phyloP scores from a whole-genome alignment of 805 yeast genomes.

The Cyberlindnera galapagoensis region DNA sequence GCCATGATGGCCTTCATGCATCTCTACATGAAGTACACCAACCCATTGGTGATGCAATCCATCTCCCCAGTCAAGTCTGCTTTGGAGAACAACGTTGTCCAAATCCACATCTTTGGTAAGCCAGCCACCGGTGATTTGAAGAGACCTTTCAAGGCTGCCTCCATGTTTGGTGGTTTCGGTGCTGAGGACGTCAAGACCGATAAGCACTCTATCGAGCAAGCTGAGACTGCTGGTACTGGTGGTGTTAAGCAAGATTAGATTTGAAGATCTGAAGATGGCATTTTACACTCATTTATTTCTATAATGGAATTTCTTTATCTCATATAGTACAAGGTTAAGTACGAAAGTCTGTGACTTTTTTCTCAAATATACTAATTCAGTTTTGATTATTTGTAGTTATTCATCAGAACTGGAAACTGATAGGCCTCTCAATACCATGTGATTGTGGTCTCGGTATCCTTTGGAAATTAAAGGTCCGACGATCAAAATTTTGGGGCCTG shows the following conservation, averaged over 20 bases:
- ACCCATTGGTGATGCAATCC: constrained; percentile 93
- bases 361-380: too few species aligned
- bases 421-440: too few species aligned
- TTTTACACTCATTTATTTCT: too few species aligned
- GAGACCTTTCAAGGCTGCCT: constrained; percentile 92
- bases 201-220: constrained; percentile 77
- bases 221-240: constrained; percentile 80
- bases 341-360: too few species aligned
- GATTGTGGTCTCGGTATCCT: too few species aligned
- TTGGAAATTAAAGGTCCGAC: too few species aligned
- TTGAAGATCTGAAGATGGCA: too few species aligned
- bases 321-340: too few species aligned
- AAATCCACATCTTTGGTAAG: constrained; percentile 80
- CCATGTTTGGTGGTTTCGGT: constrained; percentile 58
- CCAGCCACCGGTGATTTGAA: constrained; percentile 85
- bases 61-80: constrained; percentile 87
- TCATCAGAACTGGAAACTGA: too few species aligned
- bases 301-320: too few species aligned
- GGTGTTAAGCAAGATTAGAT: constrained; percentile 53
- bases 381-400: too few species aligned
- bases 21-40: constrained; percentile 92
- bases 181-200: constrained; percentile 64
- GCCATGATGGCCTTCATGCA: constrained; percentile 99
- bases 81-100: constrained; percentile 81
- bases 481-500: too few species aligned